Base-by-base conservation (phyloP, 306 rosid genomes). In the Dryas drummondii region DNA sequence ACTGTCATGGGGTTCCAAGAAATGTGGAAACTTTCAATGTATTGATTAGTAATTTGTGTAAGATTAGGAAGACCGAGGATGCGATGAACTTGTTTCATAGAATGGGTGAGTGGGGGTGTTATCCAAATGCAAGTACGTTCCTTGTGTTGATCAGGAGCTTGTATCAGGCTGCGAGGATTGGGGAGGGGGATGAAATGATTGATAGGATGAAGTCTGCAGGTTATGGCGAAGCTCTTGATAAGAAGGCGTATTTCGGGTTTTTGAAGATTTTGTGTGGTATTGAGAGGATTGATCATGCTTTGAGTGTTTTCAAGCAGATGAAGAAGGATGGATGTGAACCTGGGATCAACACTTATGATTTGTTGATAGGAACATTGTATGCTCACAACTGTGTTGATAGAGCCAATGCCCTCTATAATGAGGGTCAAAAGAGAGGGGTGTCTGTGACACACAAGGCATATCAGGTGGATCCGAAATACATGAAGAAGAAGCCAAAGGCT, bases 101-200 rank as follows among this genome's bases (percentile, higher is more conserved):
- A 27, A 94, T 88, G 90, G 85, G 92, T 9, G 91, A 84, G 72
- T 91, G 96, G 96, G 89, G 82, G 5, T 86, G 85, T 66, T 56
- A 11, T 26, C 85, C 84, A 15, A 78, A 84, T 59, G 85, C 53
- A 3, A 80, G 80, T 27, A 91, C 88, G 7, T 91, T 84, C 70
- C 78, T 88, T 52, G 76, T 88, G 73, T 64, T 91, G 80, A 85
- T 85, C 4, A 82, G 53, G 88, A 88, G 96, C 65, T 71, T 91
- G 82, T 94, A 86, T 79, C 97, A 91, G 80, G 97, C 90, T 14
- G 97, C 91, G 0, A 86, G 94, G 74, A 77, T 81, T 16, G 94
- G 86, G 67, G 97, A 94, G 37, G 97, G 98, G 1, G 97, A 94
- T 77, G 96, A 82, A 76, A 90, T 94, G 98, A 81, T 94, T 65